Evolutionary conservation across 306 rosid genomes (phyloP).

Genomic region (Trifolium pratense): DNA sequence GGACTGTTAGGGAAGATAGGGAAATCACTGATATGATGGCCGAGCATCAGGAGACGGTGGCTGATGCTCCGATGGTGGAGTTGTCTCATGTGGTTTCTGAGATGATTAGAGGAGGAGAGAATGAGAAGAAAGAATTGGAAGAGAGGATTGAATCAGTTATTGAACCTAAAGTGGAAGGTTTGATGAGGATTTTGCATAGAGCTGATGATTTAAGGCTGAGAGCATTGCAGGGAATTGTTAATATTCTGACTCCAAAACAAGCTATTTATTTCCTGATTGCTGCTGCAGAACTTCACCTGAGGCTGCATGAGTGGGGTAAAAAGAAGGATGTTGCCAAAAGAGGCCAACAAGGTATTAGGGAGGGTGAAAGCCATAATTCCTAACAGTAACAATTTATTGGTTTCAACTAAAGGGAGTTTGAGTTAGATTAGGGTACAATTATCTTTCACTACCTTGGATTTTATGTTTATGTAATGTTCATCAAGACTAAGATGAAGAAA

Average conservation of each 20-base stretch:
- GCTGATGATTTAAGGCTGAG: constrained; percentile 59
- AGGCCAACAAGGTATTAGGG: background rate
- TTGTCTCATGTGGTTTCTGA: constrained; percentile 50
- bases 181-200: constrained; percentile 51
- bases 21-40: constrained; percentile 60
- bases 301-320: constrained; percentile 72
- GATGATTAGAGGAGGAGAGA: constrained; percentile 31
- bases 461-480: constrained; percentile 8
- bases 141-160: constrained; percentile 45
- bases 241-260: constrained; percentile 49
- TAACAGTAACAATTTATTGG: background rate
- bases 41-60: constrained; percentile 56
- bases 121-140: constrained; percentile 28
- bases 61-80: constrained; percentile 57
- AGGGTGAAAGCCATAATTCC: background rate
- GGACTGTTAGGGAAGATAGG: constrained; percentile 57
- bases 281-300: constrained; percentile 63
- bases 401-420: background rate
- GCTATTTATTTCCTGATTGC: constrained; percentile 64
- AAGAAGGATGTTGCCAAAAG: constrained; percentile 52
- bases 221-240: constrained; percentile 47
- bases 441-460: background rate
- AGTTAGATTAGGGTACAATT: background rate
- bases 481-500: background rate
- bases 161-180: constrained; percentile 43